Base-by-base conservation (phyloP, 441 rosid genomes). In the Gossypium gossypioides region DNA sequence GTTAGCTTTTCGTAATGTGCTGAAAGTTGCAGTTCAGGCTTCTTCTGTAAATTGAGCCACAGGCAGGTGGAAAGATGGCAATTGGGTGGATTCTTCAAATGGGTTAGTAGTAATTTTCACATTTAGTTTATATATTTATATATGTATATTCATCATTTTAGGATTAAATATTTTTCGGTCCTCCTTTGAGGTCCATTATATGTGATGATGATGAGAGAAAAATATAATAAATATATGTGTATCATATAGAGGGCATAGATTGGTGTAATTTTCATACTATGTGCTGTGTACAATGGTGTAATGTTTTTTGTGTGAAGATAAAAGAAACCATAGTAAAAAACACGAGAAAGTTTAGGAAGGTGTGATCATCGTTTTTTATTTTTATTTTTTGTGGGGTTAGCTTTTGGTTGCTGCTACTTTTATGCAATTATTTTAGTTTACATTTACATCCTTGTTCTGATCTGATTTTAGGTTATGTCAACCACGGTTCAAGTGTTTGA, bases 41-140 rank as follows among this genome's bases (percentile, higher is more conserved):
- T 22, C 54, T 75, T 34, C 72, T 84, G 85, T 88, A 88, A 78
- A 85, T 86, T 74, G 87, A 76, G 81, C 82, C 78, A 72, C 77
- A 68, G 74, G 81, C 76, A 76, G 77, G 73, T 68, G 18, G 71
- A 58, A 58, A 25, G 34, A 71, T 63, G 75, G 69, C 55, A n/a
- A 57, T 66, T 71, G 64, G 76, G 56, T 77, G 78, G 82, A 62
- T 75, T 58, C 29, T 68, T 61, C 42, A 29, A 18, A 44, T 57
- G 84, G 81, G 79, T 72, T 81, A 78, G 72, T 78, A 58, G 81
- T 72, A 80, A 80, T 83, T 78, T 85, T 78, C 81, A 9, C 68
- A 68, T 52, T 77, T 22, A 42, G 27, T 42, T 64, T 12, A 2
- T 76, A 25, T 77, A 7, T 37, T 7, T 37, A 37, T 37, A 37